Percentiles rank a stretch among this genome's conserved stretches.
phyloP scores from a whole-genome alignment of 2,329 filamentous ascomycete genomes.

The Exophiala phaeomuriformis region DNA sequence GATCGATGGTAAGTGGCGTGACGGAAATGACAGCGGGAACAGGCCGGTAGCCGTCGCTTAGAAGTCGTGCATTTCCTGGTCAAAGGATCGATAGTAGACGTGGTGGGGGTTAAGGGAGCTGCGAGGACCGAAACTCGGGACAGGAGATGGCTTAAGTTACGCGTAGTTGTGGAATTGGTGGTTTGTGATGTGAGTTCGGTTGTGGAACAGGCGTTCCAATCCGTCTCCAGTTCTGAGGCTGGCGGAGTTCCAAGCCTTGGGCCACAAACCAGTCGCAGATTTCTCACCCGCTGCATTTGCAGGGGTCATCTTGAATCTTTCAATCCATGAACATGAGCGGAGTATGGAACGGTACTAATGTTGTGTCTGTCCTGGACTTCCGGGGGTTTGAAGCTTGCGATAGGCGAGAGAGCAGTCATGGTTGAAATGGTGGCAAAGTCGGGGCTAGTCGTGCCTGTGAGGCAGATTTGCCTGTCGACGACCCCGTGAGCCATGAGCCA shows the following conservation, averaged over 20 bases:
- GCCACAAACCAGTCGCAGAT: constrained; percentile 11
- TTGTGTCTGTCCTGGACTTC: too few species aligned
- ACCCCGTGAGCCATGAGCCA: too few species aligned
- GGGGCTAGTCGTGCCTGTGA: too few species aligned
- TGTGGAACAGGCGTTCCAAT: constrained; percentile 4
- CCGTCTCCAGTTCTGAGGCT: constrained; percentile 7
- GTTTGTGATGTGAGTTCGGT: constrained; percentile 9
- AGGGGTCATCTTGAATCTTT: not conserved
- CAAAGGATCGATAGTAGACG: not conserved
- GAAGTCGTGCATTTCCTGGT: not conserved
- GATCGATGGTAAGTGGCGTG: constrained; percentile 2
- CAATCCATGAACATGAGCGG: too few species aligned
- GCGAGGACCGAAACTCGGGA: constrained; percentile 21
- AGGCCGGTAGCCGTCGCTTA: not conserved
- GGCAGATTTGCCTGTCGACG: too few species aligned
- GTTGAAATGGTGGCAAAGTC: too few species aligned
- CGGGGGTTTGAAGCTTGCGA: too few species aligned
- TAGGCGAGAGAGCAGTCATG: too few species aligned
- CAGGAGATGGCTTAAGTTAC: not conserved
- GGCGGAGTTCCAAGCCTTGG: not conserved
- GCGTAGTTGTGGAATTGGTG: not conserved
- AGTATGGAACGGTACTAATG: too few species aligned
- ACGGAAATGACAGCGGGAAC: not conserved
- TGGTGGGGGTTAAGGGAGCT: not conserved
- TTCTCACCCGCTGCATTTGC: constrained; percentile 2